Conservation (phyloP, 2,329 filamentous ascomycete species). For the Fusarium transvaalense region DNA sequence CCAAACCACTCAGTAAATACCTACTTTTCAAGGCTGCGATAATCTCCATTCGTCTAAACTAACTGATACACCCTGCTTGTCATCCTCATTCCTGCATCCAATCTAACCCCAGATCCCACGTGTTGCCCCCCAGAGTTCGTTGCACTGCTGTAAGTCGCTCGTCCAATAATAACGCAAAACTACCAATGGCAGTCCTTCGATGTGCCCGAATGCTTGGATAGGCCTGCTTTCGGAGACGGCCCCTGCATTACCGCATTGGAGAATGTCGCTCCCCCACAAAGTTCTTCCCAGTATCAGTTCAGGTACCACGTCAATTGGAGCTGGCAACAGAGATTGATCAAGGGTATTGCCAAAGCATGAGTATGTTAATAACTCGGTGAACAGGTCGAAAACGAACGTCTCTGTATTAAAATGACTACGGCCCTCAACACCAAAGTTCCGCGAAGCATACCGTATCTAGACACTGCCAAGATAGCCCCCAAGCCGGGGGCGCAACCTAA, state of each 20-base stretch:
- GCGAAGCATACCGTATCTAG: conserved; percentile 14
- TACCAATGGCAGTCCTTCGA: neutral
- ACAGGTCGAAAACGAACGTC: neutral
- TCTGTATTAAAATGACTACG: neutral
- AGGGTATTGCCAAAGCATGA: neutral
- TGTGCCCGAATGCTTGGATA: neutral
- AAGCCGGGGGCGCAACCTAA: neutral
- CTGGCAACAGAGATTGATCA: rapidly evolving
- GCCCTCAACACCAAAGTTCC: neutral
- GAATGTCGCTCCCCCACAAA: conserved; percentile 8
- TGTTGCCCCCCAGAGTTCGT: neutral
- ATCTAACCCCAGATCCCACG: conserved; percentile 1
- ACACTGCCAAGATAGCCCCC: neutral
- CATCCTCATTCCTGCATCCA: neutral
- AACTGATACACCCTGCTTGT: neutral
- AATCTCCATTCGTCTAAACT: neutral
- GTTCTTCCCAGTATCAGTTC: no score
- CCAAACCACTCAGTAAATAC: neutral
- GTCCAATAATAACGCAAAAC: neutral
- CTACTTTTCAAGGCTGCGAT: neutral
- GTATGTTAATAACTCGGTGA: no score
- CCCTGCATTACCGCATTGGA: conserved; percentile 10
- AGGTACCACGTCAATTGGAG: neutral
- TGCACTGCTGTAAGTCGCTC: neutral
- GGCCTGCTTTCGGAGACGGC: neutral